Evolutionary conservation across 495 filamentous ascomycete species (phyloP).

Genomic region (Podospora conica): DNA sequence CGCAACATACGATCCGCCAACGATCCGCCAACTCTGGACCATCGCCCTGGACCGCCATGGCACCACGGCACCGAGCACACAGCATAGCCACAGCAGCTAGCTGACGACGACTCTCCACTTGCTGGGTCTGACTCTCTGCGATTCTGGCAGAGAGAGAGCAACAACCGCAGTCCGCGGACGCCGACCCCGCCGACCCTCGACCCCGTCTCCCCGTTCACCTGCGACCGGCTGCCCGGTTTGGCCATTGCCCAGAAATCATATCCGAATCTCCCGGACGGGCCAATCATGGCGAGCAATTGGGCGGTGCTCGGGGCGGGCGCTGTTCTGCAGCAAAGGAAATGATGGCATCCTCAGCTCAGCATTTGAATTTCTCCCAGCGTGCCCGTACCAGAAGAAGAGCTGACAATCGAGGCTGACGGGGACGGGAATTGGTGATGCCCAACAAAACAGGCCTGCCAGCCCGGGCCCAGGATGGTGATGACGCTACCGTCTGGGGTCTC

Average conservation of each 20-base stretch:
- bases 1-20: background rate
- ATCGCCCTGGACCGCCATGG: no score
- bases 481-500: slow-evolving; percentile 7
- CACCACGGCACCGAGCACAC: slow-evolving; percentile 10
- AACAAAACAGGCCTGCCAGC: no score
- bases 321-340: background rate
- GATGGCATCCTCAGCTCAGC: background rate
- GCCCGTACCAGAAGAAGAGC: no score
- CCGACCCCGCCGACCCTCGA: background rate
- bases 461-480: no score
- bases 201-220: background rate
- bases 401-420: background rate
- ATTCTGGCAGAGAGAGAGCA: background rate
- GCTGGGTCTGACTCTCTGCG: background rate
- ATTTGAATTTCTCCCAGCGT: background rate
- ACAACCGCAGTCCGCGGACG: background rate
- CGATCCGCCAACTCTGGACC: background rate
- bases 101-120: background rate
- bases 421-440: no score
- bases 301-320: background rate
- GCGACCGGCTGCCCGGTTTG: background rate
- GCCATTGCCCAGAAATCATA: background rate
- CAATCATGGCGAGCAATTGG: background rate
- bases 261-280: background rate
- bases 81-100: background rate